phyloP scores from a whole-genome alignment of 2,329 filamentous ascomycete genomes.

The Scytalidium sp. region DNA sequence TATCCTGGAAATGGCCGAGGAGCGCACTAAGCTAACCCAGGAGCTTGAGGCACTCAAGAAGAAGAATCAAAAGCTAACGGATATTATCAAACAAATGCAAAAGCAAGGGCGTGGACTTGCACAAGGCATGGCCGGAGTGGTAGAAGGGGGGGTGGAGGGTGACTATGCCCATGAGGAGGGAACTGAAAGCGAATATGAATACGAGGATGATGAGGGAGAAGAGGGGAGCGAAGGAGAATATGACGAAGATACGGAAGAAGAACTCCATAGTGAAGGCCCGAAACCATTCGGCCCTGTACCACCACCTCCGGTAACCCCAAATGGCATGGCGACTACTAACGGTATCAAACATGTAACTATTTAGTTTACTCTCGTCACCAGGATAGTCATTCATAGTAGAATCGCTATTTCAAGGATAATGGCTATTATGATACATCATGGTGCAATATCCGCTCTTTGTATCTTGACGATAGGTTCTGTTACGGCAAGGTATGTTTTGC shows the following conservation, averaged over 20 bases:
- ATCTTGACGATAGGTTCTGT: no score
- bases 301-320: conserved; percentile 23
- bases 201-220: conserved; percentile 51
- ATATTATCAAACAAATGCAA: conserved; percentile 95
- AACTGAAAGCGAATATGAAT: conserved; percentile 63
- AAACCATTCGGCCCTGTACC: conserved; percentile 29
- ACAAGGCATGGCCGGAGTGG: conserved; percentile 58
- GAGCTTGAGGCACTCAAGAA: conserved; percentile 73
- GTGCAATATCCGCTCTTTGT: neutral
- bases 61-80: conserved; percentile 86
- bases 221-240: conserved; percentile 34
- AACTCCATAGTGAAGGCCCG: conserved; percentile 24
- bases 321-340: conserved; percentile 21
- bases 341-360: conserved; percentile 21
- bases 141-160: conserved; percentile 51
- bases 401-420: neutral
- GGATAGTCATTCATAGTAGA: neutral
- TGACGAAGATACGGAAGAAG: conserved; percentile 42
- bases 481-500: no score
- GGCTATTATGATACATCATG: neutral
- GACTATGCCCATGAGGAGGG: conserved; percentile 57
- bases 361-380: neutral
- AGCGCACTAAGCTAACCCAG: conserved; percentile 73
- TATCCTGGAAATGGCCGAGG: conserved; percentile 96
- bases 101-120: conserved; percentile 80